Percentiles rank a stretch among this genome's conserved stretches.
Evolutionary conservation across 2,329 filamentous ascomycete species (phyloP).

Genomic region (Aspergillus proliferans): DNA sequence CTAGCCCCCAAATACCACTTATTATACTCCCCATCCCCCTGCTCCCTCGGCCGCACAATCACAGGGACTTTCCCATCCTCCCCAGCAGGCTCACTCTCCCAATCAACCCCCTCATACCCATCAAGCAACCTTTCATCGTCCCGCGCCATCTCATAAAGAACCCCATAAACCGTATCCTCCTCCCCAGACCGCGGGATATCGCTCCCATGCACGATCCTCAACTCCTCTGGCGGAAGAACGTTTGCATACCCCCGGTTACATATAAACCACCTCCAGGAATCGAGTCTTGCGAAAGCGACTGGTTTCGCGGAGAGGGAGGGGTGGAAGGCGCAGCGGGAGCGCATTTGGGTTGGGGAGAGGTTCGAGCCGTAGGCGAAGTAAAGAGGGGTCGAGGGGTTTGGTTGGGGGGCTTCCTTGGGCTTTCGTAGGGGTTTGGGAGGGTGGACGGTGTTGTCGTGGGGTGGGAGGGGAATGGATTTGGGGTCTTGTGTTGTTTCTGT

Average conservation of each 20-base stretch:
- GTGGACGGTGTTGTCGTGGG: background rate
- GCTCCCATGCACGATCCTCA: conserved; percentile 18
- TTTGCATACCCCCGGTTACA: conserved; percentile 38
- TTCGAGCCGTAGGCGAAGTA: conserved; percentile 43
- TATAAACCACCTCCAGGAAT: conserved; percentile 37
- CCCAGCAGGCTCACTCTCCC: conserved; percentile 6
- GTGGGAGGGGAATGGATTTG: background rate
- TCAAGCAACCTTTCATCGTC: conserved; percentile 33
- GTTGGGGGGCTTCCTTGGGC: conserved; percentile 3
- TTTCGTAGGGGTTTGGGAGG: background rate
- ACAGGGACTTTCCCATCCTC: conserved; percentile 6
- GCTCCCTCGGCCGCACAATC: conserved; percentile 23
- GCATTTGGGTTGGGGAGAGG: conserved; percentile 38
- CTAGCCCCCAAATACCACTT: conserved; percentile 31
- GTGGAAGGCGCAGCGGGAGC: conserved; percentile 27
- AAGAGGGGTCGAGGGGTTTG: conserved; percentile 24
- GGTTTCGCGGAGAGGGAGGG: conserved; percentile 29
- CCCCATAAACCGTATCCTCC: conserved; percentile 30
- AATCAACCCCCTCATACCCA: conserved; percentile 34
- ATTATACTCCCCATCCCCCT: conserved; percentile 31
- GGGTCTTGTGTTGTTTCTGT: background rate
- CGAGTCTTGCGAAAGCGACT: conserved; percentile 33
- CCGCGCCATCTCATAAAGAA: conserved; percentile 36
- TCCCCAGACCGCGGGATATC: conserved; percentile 16
- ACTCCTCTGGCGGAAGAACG: conserved; percentile 24